Conservation (phyloP, 2,329 filamentous ascomycete genomes). For the Escovopsis weberi region DNA sequence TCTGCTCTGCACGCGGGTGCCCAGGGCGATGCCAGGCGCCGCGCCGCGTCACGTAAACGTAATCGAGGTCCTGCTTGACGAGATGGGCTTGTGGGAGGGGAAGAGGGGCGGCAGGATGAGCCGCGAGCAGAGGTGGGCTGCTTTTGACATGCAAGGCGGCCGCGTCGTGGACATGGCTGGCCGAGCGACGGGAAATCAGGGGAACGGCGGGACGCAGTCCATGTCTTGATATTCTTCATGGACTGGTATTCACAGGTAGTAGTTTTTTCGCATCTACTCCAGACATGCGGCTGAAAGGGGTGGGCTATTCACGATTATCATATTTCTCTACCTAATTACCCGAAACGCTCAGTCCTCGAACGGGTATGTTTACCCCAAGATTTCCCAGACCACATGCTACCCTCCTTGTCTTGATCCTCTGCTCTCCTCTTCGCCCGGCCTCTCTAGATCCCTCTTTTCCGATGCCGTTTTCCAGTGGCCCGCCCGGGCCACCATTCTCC, state of each 20-base stretch:
- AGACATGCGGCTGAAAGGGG: no score
- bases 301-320: slow-evolving; percentile 7
- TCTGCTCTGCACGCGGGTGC: slow-evolving; percentile 33
- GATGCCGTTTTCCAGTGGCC: background rate
- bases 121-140: slow-evolving; percentile 41
- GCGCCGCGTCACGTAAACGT: slow-evolving; percentile 22
- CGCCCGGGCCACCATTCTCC: background rate
- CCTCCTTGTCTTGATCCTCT: background rate
- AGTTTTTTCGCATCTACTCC: no score
- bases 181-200: no score
- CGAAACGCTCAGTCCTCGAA: slow-evolving; percentile 11
- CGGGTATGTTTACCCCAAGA: background rate
- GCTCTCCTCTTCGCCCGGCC: background rate
- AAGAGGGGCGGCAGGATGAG: slow-evolving; percentile 14
- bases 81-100: slow-evolving; percentile 30
- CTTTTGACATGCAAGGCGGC: slow-evolving; percentile 25
- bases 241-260: no score
- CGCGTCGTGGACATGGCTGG: no score
- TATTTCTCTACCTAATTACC: slow-evolving; percentile 11
- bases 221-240: no score
- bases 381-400: slow-evolving; percentile 13
- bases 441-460: background rate
- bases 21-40: slow-evolving; percentile 16
- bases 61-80: slow-evolving; percentile 38
- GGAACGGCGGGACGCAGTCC: no score